Evolutionary conservation across 192 early-diverging fungal genomes (phyloP), one percentile per base, ranked within the genome.

Genomic region (Backusella mclennaniae): DNA sequence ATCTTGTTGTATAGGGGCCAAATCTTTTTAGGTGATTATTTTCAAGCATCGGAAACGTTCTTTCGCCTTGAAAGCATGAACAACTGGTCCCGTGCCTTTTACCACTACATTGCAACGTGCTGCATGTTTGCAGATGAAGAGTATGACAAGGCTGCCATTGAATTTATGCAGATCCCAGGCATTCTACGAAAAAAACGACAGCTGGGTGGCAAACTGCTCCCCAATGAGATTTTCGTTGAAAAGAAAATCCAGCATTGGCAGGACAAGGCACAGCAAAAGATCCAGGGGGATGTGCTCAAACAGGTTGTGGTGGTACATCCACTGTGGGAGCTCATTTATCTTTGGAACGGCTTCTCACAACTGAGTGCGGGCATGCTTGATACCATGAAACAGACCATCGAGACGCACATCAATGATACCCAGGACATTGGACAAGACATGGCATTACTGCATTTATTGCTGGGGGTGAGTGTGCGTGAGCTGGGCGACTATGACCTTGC

Each of bases 21-120:
- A 38, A 83, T 83, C 8, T 83, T 79, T 21, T 66, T 83, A 15
- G 75, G 78, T 0, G 76, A 83, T 63, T 79, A 83, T 66, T 80
- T 83, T 59, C 82, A 83, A 73, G 82, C 82, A 26, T 79, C 82
- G 15, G 82, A 83, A 66, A 83, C 82, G 1, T 83, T 83, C 29
- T 83, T 83, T 56, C 75, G 82, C n/a, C 23, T 83, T n/a, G 82
- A 83, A 38, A 74, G 72, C 23, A 83, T 83, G 82, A 79, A 83
- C 35, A 79, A 77, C 33, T 79, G 82, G 75, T 80, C 78, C 1
- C 75, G 76, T 0, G 76, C 78, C n/a, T 83, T 83, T 14, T 83
- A 83, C 21, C 82, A 83, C 26, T 83, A 83, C 41, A 83, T 83
- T 56, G 82, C 82, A 1, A 79, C 82, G 0, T 83, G 82, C 36